Percentiles rank a stretch among this genome's conserved stretches.
phyloP scores from a whole-genome alignment of 768 basidiomycete species.

The Collybia sordida region DNA sequence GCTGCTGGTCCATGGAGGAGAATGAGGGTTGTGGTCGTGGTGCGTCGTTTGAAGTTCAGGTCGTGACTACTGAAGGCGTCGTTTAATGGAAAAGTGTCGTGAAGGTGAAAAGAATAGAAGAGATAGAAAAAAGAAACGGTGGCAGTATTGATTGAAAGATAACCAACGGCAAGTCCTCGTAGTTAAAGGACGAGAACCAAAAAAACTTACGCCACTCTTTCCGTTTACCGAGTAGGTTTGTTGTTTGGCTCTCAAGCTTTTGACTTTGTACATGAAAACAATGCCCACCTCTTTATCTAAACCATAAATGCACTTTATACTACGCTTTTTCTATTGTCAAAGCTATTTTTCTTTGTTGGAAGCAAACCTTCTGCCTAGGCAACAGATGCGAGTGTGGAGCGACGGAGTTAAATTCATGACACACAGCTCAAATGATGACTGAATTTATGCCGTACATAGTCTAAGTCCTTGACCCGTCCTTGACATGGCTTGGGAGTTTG shows the following conservation, averaged over 20 bases:
- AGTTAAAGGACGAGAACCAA: conserved; percentile 23
- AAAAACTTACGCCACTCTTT: conserved; percentile 24
- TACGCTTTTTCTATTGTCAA: no score
- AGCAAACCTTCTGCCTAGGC: no score
- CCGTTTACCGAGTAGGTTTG: conserved; percentile 11
- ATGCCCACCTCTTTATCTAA: no score
- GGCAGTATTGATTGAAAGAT: conserved; percentile 19
- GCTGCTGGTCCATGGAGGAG: conserved; percentile 43
- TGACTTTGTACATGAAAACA: conserved; percentile 20
- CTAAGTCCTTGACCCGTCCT: no score
- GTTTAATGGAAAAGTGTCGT: conserved; percentile 30
- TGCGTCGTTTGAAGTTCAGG: conserved; percentile 18
- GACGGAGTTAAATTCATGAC: no score
- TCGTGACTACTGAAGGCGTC: conserved; percentile 18
- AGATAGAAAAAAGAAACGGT: conserved; percentile 30
- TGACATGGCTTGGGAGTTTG: no score
- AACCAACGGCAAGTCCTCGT: conserved; percentile 16
- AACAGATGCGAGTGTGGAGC: no score
- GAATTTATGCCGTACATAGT: no score
- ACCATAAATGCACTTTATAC: no score
- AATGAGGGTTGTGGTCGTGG: conserved; percentile 32
- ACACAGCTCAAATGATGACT: no score
- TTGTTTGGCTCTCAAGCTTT: conserved; percentile 22
- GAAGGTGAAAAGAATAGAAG: conserved; percentile 34
- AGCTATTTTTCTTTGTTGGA: no score